Conservation (phyloP, 129 eudicot genomes). For the Ambrosia trifida region DNA sequence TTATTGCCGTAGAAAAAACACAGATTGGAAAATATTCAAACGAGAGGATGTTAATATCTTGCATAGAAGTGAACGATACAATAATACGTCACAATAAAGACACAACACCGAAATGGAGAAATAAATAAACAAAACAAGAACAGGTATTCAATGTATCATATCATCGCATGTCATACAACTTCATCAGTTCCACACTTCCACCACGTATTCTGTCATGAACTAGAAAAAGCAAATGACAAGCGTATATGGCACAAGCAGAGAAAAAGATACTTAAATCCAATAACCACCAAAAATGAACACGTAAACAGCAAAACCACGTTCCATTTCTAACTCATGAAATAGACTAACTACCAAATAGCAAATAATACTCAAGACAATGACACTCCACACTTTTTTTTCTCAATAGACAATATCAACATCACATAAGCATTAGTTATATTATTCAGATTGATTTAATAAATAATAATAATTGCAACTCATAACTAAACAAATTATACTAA, state of each 20-base stretch:
- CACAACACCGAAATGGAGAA: constrained; percentile 1
- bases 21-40: constrained; percentile 1
- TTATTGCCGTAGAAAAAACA: background rate
- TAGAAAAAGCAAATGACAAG: background rate
- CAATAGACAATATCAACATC: constrained; percentile 22
- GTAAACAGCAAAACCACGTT: constrained; percentile 31
- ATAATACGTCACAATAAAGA: constrained; percentile 7
- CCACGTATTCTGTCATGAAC: constrained; percentile 5
- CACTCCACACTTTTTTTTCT: constrained; percentile 21
- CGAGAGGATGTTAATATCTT: constrained; percentile 1
- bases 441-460: constrained; percentile 3
- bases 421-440: constrained; percentile 15
- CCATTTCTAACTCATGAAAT: constrained; percentile 26
- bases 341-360: constrained; percentile 28
- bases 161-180: constrained; percentile 4
- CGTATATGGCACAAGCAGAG: constrained; percentile 3
- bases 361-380: constrained; percentile 24
- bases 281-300: constrained; percentile 21
- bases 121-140: constrained; percentile 5
- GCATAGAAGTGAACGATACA: constrained; percentile 12
- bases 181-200: constrained; percentile 13
- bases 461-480: constrained; percentile 21
- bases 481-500: constrained; percentile 4
- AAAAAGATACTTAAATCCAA: background rate
- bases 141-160: background rate